These are phyloP conservation scores for Phycomyces blakesleeanus DNA, from an alignment of 192 early-diverging fungal species.

Conservation along the genomic window DNA sequence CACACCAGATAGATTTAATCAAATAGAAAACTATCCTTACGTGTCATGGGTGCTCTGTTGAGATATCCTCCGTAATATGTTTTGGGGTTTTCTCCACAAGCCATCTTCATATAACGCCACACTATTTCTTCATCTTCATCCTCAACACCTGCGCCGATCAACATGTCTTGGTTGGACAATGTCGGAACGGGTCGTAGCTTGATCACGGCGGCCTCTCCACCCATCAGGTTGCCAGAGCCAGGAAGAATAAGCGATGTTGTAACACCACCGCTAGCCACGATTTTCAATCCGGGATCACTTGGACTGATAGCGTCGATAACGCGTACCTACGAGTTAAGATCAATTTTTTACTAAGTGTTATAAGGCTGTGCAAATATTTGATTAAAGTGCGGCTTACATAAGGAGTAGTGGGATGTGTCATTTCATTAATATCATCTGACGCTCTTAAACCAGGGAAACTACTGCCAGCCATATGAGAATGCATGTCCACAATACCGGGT, in stretches of 20 bases:
- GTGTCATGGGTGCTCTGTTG: constrained; percentile 34
- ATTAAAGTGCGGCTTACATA: constrained; percentile 41
- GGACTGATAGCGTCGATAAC: constrained; percentile 55
- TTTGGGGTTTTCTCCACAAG: constrained; percentile 68
- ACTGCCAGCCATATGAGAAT: constrained; percentile 52
- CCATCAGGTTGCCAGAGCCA: constrained; percentile 62
- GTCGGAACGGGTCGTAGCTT: constrained; percentile 41
- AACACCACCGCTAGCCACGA: constrained; percentile 55
- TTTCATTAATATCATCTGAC: constrained; percentile 52
- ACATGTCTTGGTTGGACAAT: constrained; percentile 52
- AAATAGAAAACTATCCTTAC: constrained; percentile 30
- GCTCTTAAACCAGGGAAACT: constrained; percentile 42
- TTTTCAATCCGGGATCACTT: constrained; percentile 41
- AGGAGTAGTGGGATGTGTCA: constrained; percentile 40
- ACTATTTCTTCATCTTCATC: constrained; percentile 24
- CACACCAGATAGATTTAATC: not conserved
- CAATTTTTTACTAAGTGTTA: not conserved
- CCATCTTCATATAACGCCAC: constrained; percentile 68
- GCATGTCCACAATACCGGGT: constrained; percentile 78
- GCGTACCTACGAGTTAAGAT: constrained; percentile 25
- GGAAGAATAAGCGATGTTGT: constrained; percentile 61
- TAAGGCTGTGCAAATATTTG: too few relatives aligned
- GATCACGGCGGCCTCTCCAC: constrained; percentile 56
- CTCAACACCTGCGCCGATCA: constrained; percentile 43
- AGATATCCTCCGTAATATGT: constrained; percentile 29